phyloP scores from a whole-genome alignment of 2,329 filamentous ascomycete species.

The Myrmaecium sp. region DNA sequence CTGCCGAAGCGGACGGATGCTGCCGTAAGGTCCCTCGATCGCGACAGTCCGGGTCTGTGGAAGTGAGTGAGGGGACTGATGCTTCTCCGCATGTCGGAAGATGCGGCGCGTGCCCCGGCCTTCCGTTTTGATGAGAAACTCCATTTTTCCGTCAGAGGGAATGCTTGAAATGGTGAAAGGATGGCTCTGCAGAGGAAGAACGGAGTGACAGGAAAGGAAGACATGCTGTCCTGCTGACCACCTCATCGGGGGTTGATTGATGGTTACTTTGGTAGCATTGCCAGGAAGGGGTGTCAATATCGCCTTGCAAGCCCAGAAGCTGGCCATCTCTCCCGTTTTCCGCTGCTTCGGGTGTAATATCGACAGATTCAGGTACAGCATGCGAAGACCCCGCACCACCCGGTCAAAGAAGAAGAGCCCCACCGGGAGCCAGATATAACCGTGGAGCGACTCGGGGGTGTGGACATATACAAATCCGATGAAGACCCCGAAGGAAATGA shows the following conservation, averaged over 20 bases:
- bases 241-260: slow-evolving; percentile 35
- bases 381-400: slow-evolving; percentile 26
- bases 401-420: slow-evolving; percentile 47
- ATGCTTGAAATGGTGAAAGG: slow-evolving; percentile 47
- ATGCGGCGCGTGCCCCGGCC: slow-evolving; percentile 35
- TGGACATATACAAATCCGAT: slow-evolving; percentile 48
- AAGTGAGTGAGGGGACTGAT: slow-evolving; percentile 5
- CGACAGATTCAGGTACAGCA: slow-evolving; percentile 23
- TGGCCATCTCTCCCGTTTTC: slow-evolving; percentile 11
- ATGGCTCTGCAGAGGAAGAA: slow-evolving; percentile 43
- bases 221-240: slow-evolving; percentile 49
- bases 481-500: slow-evolving; percentile 43
- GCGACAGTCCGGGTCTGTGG: slow-evolving; percentile 21
- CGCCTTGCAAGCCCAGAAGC: slow-evolving; percentile 20
- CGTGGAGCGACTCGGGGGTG: slow-evolving; percentile 39
- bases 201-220: slow-evolving; percentile 39
- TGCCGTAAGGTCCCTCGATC: slow-evolving; percentile 39
- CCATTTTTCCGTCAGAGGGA: slow-evolving; percentile 36
- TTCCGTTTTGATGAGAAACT: slow-evolving; percentile 39
- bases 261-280: slow-evolving; percentile 38
- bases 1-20: slow-evolving; percentile 34
- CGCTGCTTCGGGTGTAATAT: slow-evolving; percentile 21
- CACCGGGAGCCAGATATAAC: slow-evolving; percentile 50
- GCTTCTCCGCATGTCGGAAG: slow-evolving; percentile 32
- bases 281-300: slow-evolving; percentile 31